phyloP scores from a whole-genome alignment of 2,329 filamentous ascomycete genomes.

The Arachnomyces sp. region DNA sequence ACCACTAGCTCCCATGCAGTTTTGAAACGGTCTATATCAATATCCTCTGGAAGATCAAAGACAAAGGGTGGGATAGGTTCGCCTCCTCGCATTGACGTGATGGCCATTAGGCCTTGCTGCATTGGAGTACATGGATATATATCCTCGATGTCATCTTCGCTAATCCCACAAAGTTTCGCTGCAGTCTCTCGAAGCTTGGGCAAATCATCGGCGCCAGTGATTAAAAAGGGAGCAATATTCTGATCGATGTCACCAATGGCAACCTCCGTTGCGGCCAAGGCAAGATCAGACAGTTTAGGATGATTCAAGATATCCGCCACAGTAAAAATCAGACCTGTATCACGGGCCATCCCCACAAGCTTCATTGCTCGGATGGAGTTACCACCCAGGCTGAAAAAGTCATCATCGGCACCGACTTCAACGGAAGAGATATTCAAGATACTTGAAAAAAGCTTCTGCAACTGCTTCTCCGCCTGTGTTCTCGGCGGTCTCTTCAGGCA shows the following conservation, averaged over 20 bases:
- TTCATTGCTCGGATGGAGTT: slow-evolving; percentile 24
- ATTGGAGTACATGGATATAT: slow-evolving; percentile 31
- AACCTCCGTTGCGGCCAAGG: too few relatives aligned
- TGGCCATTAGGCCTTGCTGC: slow-evolving; percentile 32
- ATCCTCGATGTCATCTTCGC: slow-evolving; percentile 15
- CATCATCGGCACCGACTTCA: slow-evolving; percentile 12
- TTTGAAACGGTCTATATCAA: slow-evolving; percentile 27
- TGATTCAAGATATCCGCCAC: slow-evolving; percentile 22
- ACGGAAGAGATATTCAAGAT: slow-evolving; percentile 18
- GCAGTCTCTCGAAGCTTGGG: too few relatives aligned
- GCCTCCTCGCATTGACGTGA: slow-evolving; percentile 25
- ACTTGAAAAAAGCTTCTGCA: slow-evolving; percentile 25
- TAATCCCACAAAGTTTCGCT: too few relatives aligned
- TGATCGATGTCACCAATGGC: too few relatives aligned
- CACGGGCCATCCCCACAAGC: slow-evolving; percentile 18
- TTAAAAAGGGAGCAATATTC: too few relatives aligned
- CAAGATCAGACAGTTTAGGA: slow-evolving; percentile 29
- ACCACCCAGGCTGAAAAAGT: slow-evolving; percentile 19
- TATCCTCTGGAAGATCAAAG: slow-evolving; percentile 16
- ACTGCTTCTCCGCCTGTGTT: slow-evolving; percentile 19
- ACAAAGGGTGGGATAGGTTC: slow-evolving; percentile 29
- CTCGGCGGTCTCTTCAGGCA: slow-evolving; percentile 10
- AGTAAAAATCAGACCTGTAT: slow-evolving; percentile 13
- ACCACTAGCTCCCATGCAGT: slow-evolving; percentile 27
- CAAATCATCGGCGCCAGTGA: too few relatives aligned